phyloP scores from a whole-genome alignment of 441 rosid genomes.

The Daphne laureola region DNA sequence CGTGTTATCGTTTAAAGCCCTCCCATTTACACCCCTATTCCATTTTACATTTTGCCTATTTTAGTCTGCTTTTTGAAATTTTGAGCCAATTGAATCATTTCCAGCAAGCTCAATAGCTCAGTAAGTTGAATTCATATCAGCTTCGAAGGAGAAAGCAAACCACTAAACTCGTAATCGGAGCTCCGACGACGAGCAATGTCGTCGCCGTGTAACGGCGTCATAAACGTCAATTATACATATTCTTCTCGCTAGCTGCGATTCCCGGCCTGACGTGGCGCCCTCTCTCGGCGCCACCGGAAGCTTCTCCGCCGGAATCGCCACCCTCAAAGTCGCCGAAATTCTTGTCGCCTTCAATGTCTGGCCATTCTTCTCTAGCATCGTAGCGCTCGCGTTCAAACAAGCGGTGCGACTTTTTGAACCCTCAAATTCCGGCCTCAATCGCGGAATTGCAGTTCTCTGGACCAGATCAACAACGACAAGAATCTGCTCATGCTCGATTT shows the following conservation, averaged over 20 bases:
- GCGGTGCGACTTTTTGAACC: constrained; percentile 40
- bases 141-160: too few species aligned
- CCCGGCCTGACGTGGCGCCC: constrained; percentile 67
- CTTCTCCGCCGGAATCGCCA: constrained; percentile 28
- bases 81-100: too few species aligned
- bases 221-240: constrained; percentile 77
- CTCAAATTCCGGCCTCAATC: constrained; percentile 2
- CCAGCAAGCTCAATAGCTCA: too few species aligned
- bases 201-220: constrained; percentile 72
- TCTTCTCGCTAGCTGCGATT: constrained; percentile 82
- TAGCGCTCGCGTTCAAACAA: constrained; percentile 79
- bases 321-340: constrained; percentile 34
- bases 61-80: too few species aligned
- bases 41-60: too few species aligned
- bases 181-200: constrained; percentile 56
- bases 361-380: constrained; percentile 70
- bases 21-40: too few species aligned
- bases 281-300: constrained; percentile 27
- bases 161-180: not conserved
- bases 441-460: constrained; percentile 1
- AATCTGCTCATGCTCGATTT: constrained; percentile 48
- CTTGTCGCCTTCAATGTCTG: constrained; percentile 71
- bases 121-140: too few species aligned
- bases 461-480: constrained; percentile 29
- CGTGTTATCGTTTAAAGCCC: too few species aligned